Evolutionary conservation across 106 monocot genomes (phyloP), one percentile per base, ranked within the genome.

Genomic region (Alisma plantagoaquatica): DNA sequence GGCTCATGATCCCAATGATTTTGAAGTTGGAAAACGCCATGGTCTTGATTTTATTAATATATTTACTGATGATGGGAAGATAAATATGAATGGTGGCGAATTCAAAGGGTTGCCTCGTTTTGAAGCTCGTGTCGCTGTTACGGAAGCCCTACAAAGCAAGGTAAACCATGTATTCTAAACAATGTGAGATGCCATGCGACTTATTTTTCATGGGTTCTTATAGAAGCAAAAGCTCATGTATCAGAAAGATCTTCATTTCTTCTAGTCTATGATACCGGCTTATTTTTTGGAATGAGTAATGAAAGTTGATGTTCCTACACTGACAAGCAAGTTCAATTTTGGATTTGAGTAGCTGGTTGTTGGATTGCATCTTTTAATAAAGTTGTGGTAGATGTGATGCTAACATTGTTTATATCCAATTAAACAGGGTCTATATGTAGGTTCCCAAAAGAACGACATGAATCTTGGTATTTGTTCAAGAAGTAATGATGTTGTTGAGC

Each of bases 1-100:
- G 38, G 98, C 89, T 57, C 98, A 98, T 77, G 90, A 90, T 72
- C 81, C 78, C 10, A 86, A 98, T 70, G 98, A 90, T 69, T 98
- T 82, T 68, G 79, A 98, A 33, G 84, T 90, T 55, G 85, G 90
- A 60, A 86, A 62, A 65, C 81, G 98, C 43, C 90, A 98, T 86
- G 73, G 68, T 30, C 82, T 90, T 59, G 74, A 85, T 3, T 90
- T 85, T 53, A 82, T 98, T 17, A 98, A 79, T 75, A 90, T 98
- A 44, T 90, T 98, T 53, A 90, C 98, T 53, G 90, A 98, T 65
- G 82, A 79, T 74, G 98, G 98, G 41, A 98, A 61, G 16, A 86
- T 98, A 27, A 90, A 86, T 53, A 67, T 48, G 47, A 85, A 86
- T 62, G 90, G 89, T 16, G 82, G 89, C 9, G 56, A 70, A 31